Percentiles rank a stretch among this genome's conserved stretches.
Conservation (phyloP, 257 asterid species). For the Solanum etuberosum region DNA sequence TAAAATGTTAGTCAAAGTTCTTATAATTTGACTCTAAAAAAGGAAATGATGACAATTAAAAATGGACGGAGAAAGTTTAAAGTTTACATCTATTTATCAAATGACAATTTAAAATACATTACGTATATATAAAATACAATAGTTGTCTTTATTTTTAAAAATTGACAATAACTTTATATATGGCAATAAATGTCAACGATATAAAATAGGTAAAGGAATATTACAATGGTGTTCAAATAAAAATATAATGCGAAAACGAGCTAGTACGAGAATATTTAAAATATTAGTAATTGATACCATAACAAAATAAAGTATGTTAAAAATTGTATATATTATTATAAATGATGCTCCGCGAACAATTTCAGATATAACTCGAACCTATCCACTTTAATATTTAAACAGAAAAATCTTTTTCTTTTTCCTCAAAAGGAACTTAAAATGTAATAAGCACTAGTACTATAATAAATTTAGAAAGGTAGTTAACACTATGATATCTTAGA, state of each 20-base stretch:
- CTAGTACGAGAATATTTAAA: neutral
- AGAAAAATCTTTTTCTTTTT: neutral
- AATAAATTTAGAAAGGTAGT: neutral
- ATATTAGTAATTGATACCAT: neutral
- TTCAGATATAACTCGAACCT: neutral
- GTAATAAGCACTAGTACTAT: neutral
- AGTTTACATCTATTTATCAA: too few relatives aligned
- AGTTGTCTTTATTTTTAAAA: too few relatives aligned
- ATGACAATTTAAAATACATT: too few relatives aligned
- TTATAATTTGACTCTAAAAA: too few relatives aligned
- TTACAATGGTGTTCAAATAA: neutral
- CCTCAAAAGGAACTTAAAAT: neutral
- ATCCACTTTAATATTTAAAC: neutral
- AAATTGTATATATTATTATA: too few relatives aligned
- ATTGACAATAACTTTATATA: too few relatives aligned
- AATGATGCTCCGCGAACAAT: neutral
- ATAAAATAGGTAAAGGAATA: neutral
- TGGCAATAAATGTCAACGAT: neutral
- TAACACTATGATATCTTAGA: too few relatives aligned
- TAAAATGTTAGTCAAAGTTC: too few relatives aligned
- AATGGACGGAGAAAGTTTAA: too few relatives aligned
- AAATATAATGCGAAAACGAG: neutral
- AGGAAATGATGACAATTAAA: too few relatives aligned
- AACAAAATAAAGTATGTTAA: too few relatives aligned
- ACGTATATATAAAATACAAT: too few relatives aligned